Evolutionary conservation across 116 monocot genomes (phyloP).

Genomic region (Cymodocea nodosa): DNA sequence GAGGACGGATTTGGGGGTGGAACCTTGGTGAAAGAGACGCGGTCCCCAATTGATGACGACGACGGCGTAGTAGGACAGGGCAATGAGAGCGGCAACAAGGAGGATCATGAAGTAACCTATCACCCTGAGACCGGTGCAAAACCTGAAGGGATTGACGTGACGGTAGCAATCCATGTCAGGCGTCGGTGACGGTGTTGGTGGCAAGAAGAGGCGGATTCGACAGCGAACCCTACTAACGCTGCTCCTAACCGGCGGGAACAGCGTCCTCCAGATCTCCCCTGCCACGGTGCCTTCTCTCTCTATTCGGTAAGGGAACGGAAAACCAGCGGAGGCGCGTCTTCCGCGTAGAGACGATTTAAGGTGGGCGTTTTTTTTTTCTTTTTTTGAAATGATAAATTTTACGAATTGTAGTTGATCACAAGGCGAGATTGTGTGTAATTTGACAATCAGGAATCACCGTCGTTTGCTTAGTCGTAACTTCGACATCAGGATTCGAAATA

Average conservation of each 20-base stretch:
- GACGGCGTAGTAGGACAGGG: slow-evolving; percentile 64
- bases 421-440: no score
- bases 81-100: slow-evolving; percentile 43
- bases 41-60: slow-evolving; percentile 71
- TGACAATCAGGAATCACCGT: no score
- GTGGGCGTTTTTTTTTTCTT: no score
- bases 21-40: slow-evolving; percentile 15
- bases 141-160: slow-evolving; percentile 39
- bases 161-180: slow-evolving; percentile 27
- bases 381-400: no score
- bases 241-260: slow-evolving; percentile 13
- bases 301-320: background rate
- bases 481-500: no score
- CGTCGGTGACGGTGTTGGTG: background rate
- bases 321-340: background rate
- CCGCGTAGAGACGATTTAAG: no score
- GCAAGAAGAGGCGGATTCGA: background rate
- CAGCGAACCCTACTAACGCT: slow-evolving; percentile 1
- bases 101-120: slow-evolving; percentile 72
- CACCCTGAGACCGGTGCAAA: slow-evolving; percentile 45
- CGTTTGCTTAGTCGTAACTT: no score
- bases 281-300: slow-evolving; percentile 3
- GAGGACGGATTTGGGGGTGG: slow-evolving; percentile 12
- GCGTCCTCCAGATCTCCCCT: slow-evolving; percentile 17
- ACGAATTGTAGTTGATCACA: no score